Evolutionary conservation across 1,284 basidiomycete genomes (phyloP).

Genomic region (Trichosporon coremiiforme): DNA sequence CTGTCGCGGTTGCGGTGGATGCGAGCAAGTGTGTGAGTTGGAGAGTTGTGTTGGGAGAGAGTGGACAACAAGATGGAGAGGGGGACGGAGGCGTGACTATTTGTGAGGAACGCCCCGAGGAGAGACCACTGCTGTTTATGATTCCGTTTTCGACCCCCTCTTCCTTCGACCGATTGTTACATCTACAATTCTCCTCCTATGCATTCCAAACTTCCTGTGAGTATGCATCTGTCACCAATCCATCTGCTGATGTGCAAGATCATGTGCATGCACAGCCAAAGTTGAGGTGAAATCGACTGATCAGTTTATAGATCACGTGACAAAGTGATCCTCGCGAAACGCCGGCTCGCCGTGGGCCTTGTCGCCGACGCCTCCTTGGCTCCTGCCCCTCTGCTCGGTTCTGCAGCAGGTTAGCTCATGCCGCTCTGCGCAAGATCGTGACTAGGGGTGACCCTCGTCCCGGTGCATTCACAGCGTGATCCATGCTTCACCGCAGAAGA

Average conservation of each 20-base stretch:
- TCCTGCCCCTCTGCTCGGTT: constrained; percentile 14
- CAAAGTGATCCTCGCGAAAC: constrained; percentile 15
- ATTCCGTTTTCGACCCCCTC: constrained; percentile 18
- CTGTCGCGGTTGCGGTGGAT: constrained; percentile 19
- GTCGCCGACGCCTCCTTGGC: constrained; percentile 18
- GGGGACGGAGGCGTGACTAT: constrained; percentile 13
- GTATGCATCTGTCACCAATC: constrained; percentile 13
- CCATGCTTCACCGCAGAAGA: background rate
- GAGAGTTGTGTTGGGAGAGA: constrained; percentile 18
- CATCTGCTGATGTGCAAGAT: background rate
- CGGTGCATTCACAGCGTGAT: constrained; percentile 9
- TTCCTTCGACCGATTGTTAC: constrained; percentile 12
- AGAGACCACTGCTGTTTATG: constrained; percentile 15
- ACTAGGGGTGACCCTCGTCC: background rate
- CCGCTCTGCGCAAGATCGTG: constrained; percentile 16
- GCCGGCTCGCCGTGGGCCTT: constrained; percentile 15
- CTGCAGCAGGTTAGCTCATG: constrained; percentile 13
- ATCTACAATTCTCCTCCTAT: background rate
- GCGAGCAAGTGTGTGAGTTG: constrained; percentile 2
- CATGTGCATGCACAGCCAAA: constrained; percentile 23
- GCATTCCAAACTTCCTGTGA: constrained; percentile 9
- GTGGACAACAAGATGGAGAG: constrained; percentile 13
- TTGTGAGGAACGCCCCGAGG: constrained; percentile 19
- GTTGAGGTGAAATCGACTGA: constrained; percentile 17
- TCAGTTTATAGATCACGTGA: constrained; percentile 20